Evolutionary conservation across 768 basidiomycete genomes (phyloP).

Genomic region (Cystobasidium onofrii): DNA sequence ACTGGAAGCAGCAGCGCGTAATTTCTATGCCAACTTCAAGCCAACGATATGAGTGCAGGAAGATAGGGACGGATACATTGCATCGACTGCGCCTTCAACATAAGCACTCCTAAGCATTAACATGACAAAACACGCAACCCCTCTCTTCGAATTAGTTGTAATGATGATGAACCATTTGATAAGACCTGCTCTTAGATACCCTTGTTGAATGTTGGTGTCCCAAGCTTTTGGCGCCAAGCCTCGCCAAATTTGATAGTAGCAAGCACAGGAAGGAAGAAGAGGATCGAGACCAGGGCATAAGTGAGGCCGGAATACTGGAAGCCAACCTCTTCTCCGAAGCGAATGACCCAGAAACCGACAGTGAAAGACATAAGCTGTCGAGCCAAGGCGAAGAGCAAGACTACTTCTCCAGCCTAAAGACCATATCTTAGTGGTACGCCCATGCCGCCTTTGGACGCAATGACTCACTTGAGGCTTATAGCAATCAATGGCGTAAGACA

Average conservation of each 20-base stretch:
- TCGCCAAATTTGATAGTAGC: slow-evolving; percentile 12
- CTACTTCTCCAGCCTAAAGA: slow-evolving; percentile 5
- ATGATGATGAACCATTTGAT: not conserved
- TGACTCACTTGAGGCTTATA: slow-evolving; percentile 11
- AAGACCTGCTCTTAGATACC: not conserved
- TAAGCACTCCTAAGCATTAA: too few relatives aligned
- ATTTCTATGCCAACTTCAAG: slow-evolving; percentile 11
- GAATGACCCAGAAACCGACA: slow-evolving; percentile 13
- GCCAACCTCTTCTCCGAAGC: slow-evolving; percentile 10
- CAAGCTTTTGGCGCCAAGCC: slow-evolving; percentile 2
- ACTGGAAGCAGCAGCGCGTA: not conserved
- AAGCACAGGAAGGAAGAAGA: slow-evolving; percentile 12
- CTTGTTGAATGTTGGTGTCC: not conserved
- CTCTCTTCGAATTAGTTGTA: too few relatives aligned
- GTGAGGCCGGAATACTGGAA: slow-evolving; percentile 17
- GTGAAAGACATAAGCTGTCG: slow-evolving; percentile 21
- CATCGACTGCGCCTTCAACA: not conserved
- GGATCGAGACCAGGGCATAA: not conserved
- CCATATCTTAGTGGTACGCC: not conserved
- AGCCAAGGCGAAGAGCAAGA: slow-evolving; percentile 4
- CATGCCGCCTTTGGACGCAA: not conserved
- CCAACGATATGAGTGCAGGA: not conserved
- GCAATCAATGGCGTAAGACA: slow-evolving; percentile 4
- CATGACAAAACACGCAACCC: too few relatives aligned
- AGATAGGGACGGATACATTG: not conserved